These are phyloP conservation scores for Hypocrella siamensis DNA, from an alignment of 2,329 filamentous ascomycete species.

Conservation along the genomic window DNA sequence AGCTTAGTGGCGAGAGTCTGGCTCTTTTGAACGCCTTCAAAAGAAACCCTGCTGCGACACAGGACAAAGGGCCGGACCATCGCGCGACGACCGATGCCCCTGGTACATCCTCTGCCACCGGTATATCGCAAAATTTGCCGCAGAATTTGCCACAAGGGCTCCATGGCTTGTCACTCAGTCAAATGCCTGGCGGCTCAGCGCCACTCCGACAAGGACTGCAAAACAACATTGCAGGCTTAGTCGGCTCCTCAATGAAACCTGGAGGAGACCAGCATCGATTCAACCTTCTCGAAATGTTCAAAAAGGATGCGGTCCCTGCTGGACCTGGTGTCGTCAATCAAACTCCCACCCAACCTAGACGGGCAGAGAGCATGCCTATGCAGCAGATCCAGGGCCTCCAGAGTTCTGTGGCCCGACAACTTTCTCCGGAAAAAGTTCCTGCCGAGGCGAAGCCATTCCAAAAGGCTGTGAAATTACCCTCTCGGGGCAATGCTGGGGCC, in stretches of 20 bases:
- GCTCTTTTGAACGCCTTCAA: constrained; percentile 30
- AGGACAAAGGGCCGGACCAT: background rate
- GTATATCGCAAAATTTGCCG: background rate
- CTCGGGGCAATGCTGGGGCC: too few relatives aligned
- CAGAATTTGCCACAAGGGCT: background rate
- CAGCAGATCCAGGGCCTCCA: constrained; percentile 1
- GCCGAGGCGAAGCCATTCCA: too few relatives aligned
- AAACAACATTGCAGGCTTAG: constrained; percentile 12
- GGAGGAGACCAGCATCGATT: constrained; percentile 24
- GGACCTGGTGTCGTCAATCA: background rate
- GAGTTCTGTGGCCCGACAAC: too few relatives aligned
- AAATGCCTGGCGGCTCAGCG: background rate
- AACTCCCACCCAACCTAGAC: background rate
- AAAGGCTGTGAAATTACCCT: too few relatives aligned
- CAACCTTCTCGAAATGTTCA: constrained; percentile 38
- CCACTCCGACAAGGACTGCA: background rate
- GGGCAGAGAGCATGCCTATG: background rate
- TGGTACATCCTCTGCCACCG: constrained; percentile 1
- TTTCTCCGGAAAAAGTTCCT: too few relatives aligned
- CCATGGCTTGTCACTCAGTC: background rate
- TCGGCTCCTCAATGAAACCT: constrained; percentile 10
- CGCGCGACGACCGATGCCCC: background rate
- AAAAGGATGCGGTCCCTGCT: constrained; percentile 15
- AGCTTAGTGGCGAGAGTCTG: constrained; percentile 25
- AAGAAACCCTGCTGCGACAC: constrained; percentile 9